Base-by-base conservation (phyloP, 129 eudicot genomes). In the Pseudognaphalium luteoalbum region DNA sequence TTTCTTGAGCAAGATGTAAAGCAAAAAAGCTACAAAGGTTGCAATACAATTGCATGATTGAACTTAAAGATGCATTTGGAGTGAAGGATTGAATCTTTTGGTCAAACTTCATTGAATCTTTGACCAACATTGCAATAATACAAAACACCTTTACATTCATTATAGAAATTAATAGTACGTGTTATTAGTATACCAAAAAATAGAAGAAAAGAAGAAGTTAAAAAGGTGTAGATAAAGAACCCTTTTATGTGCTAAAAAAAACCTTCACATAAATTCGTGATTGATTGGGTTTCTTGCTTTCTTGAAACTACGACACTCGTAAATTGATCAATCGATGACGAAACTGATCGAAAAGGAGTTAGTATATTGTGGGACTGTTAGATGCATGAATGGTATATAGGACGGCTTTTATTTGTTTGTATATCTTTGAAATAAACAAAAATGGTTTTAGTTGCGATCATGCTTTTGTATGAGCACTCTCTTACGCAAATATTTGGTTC, bases 101-200 rank as follows among this genome's bases (percentile, higher is more conserved):
- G 83, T 79, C 83, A 72, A 79, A 73, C 51, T 35, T 22, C 68
- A 72, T 61, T 65, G 78, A 79, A 79, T 79, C 83, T 79, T 79
- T 79, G 83, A 72, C 78, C 68, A 39, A 2, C 67, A 72, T 71
- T 71, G 64, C 78, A 72, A 79, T 50, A 79, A 72, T 79, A 72
- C 73, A 79, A 63, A 59, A 72, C 17, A 62, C 66, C 65, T 72
- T 79, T 65, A 73, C 33, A 28, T 65, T 72, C 35, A 65, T 65
- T 72, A 54, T 54, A 72, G 41, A 65, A 54, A 54, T 66, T 6
- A 25, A 25, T 25, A 25, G 28, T 25, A 25, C 28, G 22, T 66
- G 64, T 56, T 20, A 42, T 28, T 66, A 66, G 8, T 41, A 73
- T 17, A 59, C 56, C 19, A 41, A 57, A 12, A 16, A n/a, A 11